A percentile compares a stretch with the other conserved stretches of the same genome.
Evolutionary conservation across 2,329 filamentous ascomycete genomes (phyloP).

Genomic region (Trichoderma polysporum): DNA sequence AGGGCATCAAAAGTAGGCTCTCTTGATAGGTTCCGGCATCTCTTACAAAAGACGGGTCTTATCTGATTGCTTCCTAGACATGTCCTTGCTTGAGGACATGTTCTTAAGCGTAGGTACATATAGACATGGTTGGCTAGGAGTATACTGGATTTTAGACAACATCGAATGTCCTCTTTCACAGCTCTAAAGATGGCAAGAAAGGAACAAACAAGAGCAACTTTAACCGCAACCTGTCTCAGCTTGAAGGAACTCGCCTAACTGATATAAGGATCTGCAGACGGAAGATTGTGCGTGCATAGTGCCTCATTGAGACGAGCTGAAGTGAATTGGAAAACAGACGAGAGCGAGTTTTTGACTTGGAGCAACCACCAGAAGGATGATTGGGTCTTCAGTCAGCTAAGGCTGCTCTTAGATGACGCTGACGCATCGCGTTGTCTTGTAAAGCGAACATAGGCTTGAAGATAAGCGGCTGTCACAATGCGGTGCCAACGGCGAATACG

Average conservation of each 20-base stretch:
- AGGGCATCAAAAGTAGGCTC: neutral
- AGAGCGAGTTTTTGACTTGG: neutral
- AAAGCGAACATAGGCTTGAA: neutral
- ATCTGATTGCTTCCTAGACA: neutral
- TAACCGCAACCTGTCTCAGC: neutral
- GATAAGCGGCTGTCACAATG: neutral
- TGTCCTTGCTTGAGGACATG: neutral
- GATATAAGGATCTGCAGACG: neutral
- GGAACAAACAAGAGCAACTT: neutral
- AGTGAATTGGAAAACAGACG: neutral
- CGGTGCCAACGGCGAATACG: neutral
- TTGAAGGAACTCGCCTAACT: neutral
- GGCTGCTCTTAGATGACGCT: neutral
- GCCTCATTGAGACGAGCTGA: neutral
- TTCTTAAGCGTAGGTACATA: no score
- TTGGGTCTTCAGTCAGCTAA: neutral
- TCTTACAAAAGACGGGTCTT: neutral
- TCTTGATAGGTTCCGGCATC: neutral
- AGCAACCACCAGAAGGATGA: neutral
- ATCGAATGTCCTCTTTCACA: neutral
- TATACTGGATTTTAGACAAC: neutral
- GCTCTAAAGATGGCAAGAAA: neutral
- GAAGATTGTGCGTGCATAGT: neutral
- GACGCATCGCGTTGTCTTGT: neutral
- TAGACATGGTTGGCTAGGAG: no score